These are phyloP conservation scores for Phytophthora meadii DNA, from an alignment of 352 stramenopile genomes.

Conservation along the genomic window DNA sequence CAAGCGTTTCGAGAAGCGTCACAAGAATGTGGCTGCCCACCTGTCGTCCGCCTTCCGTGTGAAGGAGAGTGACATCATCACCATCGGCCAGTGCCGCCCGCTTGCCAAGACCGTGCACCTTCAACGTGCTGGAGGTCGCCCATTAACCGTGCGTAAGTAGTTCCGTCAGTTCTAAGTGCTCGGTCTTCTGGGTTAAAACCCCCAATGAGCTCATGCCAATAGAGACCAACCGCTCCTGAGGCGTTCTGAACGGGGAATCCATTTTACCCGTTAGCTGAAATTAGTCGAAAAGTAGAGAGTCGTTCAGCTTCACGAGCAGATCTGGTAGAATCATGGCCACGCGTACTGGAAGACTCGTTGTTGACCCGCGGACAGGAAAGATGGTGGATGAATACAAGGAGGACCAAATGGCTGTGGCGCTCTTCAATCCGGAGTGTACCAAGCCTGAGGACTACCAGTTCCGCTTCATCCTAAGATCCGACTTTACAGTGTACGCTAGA, in stretches of 20 bases:
- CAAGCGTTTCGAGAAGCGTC: conserved; percentile 99
- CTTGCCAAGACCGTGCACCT: conserved; percentile 99
- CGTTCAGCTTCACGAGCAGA: no score
- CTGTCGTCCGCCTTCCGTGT: conserved; percentile 97
- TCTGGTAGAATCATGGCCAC: conserved; percentile 47
- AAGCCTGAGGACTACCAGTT: conserved; percentile 53
- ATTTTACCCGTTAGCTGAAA: neutral
- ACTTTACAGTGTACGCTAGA: conserved; percentile 62
- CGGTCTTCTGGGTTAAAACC: neutral
- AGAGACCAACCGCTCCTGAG: conserved; percentile 22
- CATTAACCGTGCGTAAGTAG: conserved; percentile 97
- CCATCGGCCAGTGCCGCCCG: conserved; percentile 99
- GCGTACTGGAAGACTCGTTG: conserved; percentile 58
- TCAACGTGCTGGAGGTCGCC: conserved; percentile 99
- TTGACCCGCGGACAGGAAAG: conserved; percentile 61
- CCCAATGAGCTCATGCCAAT: conserved; percentile 21
- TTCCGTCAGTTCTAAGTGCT: conserved; percentile 98
- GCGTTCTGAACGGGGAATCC: conserved; percentile 25
- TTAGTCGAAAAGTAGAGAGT: no score
- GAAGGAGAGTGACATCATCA: conserved; percentile 99
- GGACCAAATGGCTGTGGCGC: conserved; percentile 68
- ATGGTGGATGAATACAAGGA: conserved; percentile 77
- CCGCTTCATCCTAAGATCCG: conserved; percentile 53
- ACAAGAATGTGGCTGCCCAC: conserved; percentile 99
- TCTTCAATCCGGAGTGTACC: conserved; percentile 52